Evolutionary conservation across 2,329 filamentous ascomycete species (phyloP), one percentile per base, ranked within the genome.

Genomic region (Teratosphaeria nubilosa): DNA sequence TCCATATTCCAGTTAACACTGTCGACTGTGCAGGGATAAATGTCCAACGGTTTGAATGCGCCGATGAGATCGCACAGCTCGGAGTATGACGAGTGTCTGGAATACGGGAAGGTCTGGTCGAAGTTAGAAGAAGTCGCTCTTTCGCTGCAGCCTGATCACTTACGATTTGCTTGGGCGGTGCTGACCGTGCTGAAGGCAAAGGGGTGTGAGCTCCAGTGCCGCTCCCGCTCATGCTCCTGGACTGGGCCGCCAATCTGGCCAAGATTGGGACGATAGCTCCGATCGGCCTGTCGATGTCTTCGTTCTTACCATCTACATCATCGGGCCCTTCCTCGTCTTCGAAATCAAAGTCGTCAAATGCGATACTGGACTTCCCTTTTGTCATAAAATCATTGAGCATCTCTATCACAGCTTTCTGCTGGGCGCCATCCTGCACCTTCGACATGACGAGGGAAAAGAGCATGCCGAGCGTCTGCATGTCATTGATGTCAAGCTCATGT

Each of bases 71-170:
- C 74, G 62, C 89, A 87, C 2, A 95, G 80, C 69, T 96, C 92
- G 0, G 78, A 76, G 60, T 94, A 92, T 0, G 90, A 95, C 0
- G 92, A 95, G 71, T 97, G 92, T 0, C 92, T 82, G 0, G 92
- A 92, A 68, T 91, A 96, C 0, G 91, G 89, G 64, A 96, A 96
- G 22, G 75, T 78, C 67, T 69, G 48, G 14, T 32, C 10, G 20
- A 13, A 37, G 57, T 64, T 45, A 64, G 55, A 25, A 14, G 7
- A 14, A 1, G 51, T 37, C 14, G 11, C 2, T 16, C 13, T 5
- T 32, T 13, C 25, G 25, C 45, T 16, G 11, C 9, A n/a, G 45
- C 20, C 30, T 22, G 7, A 30, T 31, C 4, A 60, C 66, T 59
- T 54, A 69, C 67, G 55, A 73, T 68, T 6, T 65, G 64, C 54